Percentiles rank a stretch among this genome's conserved stretches.
phyloP scores from a whole-genome alignment of 495 filamentous ascomycete species.

The Mytilinidion resinicola region DNA sequence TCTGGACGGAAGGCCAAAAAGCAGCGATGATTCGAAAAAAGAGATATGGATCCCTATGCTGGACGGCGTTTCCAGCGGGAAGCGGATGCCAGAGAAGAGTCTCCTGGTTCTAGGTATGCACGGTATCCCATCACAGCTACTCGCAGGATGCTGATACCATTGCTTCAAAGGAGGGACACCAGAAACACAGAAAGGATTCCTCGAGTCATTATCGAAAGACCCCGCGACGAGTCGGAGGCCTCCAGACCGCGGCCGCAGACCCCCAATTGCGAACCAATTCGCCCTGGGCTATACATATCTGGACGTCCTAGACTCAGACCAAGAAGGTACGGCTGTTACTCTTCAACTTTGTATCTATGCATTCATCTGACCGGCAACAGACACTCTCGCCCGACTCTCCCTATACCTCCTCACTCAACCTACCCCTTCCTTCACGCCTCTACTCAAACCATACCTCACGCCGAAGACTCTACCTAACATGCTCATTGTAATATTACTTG shows the following conservation, averaged over 20 bases:
- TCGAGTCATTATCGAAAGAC: slow-evolving; percentile 69
- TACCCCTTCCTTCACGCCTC: slow-evolving; percentile 71
- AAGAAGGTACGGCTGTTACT: slow-evolving; percentile 59
- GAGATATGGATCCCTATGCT: slow-evolving; percentile 95
- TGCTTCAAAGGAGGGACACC: slow-evolving; percentile 64
- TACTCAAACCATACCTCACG: slow-evolving; percentile 79
- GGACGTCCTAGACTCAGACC: slow-evolving; percentile 89
- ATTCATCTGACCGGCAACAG: slow-evolving; percentile 37
- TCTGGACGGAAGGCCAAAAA: slow-evolving; percentile 32
- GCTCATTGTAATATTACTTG: slow-evolving; percentile 77
- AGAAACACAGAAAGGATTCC: slow-evolving; percentile 82
- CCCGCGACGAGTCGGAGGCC: slow-evolving; percentile 47
- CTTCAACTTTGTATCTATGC: too few species aligned
- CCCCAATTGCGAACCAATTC: slow-evolving; percentile 86
- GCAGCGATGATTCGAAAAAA: slow-evolving; percentile 67
- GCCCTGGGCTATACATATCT: slow-evolving; percentile 93
- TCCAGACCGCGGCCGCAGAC: slow-evolving; percentile 49
- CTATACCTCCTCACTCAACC: slow-evolving; percentile 82
- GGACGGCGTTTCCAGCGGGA: slow-evolving; percentile 81
- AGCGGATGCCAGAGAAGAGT: slow-evolving; percentile 88
- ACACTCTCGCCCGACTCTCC: slow-evolving; percentile 86
- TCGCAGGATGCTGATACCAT: slow-evolving; percentile 1
- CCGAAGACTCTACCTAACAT: slow-evolving; percentile 81
- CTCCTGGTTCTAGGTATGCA: slow-evolving; percentile 73
- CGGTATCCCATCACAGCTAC: neutral